Conservation (phyloP, 257 asterid species). For the Nicotiana obtusifolia region DNA sequence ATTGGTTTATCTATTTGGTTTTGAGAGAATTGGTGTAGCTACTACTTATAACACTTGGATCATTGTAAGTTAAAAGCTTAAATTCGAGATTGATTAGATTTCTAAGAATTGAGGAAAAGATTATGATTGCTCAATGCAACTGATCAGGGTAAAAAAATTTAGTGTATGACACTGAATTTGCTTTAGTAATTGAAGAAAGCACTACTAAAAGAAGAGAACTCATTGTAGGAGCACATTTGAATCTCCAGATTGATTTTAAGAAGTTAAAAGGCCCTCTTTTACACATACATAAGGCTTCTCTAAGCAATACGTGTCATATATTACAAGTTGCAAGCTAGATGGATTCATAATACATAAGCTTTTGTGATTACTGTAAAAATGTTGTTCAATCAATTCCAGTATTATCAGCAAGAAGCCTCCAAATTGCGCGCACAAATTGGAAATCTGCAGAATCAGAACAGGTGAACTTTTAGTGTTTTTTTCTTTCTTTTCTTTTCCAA, state of each 20-base stretch:
- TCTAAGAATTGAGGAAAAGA: no score
- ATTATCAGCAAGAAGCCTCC: constrained; percentile 84
- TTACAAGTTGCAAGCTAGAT: not conserved
- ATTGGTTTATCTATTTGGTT: not conserved
- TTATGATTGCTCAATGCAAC: not conserved
- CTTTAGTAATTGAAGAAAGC: not conserved
- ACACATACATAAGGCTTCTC: not conserved
- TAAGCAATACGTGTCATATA: not conserved
- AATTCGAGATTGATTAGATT: no score
- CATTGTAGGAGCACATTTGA: not conserved
- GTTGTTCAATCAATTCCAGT: constrained; percentile 31
- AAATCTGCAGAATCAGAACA: constrained; percentile 71
- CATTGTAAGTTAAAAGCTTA: no score
- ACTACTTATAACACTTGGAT: no score
- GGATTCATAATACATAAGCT: not conserved
- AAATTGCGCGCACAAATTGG: constrained; percentile 71
- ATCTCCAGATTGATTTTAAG: not conserved
- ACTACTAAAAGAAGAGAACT: not conserved
- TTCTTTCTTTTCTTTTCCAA: not conserved
- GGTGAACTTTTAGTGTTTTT: constrained; percentile 25
- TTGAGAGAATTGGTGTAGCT: not conserved
- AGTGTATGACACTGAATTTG: not conserved
- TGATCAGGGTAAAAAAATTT: not conserved
- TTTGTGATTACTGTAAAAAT: not conserved
- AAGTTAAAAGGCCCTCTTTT: not conserved